These are phyloP conservation scores for Camellia lanceoleosa DNA, from an alignment of 148 eudicot species.

Conservation along the genomic window DNA sequence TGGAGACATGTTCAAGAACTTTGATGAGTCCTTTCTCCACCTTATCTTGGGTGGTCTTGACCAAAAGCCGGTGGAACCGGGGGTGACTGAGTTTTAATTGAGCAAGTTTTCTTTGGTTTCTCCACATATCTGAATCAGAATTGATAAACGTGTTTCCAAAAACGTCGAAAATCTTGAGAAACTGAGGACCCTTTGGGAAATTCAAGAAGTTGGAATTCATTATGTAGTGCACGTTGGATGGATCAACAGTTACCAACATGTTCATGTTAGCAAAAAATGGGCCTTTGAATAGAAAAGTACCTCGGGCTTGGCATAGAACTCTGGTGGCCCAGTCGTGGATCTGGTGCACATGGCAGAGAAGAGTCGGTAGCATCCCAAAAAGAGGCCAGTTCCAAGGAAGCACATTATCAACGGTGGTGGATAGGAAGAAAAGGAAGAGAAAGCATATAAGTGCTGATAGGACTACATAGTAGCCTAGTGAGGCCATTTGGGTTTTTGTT, in stretches of 20 bases:
- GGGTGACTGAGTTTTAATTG: no score
- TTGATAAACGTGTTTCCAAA: slow-evolving; percentile 28
- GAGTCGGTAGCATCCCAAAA: no score
- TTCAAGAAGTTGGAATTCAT: slow-evolving; percentile 18
- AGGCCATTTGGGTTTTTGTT: background rate
- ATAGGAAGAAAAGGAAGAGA: slow-evolving; percentile 6
- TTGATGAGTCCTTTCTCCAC: no score
- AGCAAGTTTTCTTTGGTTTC: no score
- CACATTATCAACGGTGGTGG: slow-evolving; percentile 1
- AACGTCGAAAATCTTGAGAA: slow-evolving; percentile 35
- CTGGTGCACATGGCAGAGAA: no score
- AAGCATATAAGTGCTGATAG: slow-evolving; percentile 20
- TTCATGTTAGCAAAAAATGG: slow-evolving; percentile 54
- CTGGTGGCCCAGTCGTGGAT: no score
- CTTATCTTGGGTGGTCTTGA: no score
- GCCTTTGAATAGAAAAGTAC: slow-evolving; percentile 33
- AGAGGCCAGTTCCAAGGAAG: slow-evolving; percentile 8
- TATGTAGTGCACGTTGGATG: slow-evolving; percentile 39
- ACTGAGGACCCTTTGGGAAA: slow-evolving; percentile 22
- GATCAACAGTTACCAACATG: slow-evolving; percentile 33
- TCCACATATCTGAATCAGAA: no score
- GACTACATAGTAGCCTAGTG: slow-evolving; percentile 17
- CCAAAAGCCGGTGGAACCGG: no score
- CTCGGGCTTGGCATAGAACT: no score
- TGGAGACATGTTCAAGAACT: no score